Base-by-base conservation (phyloP, 1,284 basidiomycete species). In the Sanghuangporus weigelae region DNA sequence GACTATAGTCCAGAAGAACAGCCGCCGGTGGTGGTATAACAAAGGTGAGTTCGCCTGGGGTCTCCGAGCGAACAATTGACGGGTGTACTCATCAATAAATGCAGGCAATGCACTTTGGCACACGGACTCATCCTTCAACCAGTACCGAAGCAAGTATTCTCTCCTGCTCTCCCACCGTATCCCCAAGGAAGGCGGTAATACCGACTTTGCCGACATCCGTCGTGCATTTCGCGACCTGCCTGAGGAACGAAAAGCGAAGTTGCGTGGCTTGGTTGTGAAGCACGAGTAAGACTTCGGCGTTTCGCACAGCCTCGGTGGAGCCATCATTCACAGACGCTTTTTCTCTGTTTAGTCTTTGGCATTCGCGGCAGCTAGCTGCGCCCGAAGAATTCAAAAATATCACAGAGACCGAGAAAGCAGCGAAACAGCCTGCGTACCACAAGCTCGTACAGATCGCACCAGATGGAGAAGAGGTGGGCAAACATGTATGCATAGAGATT, bases 131-230 rank as follows among this genome's bases (percentile, higher is more conserved):
- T 68, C 68, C 12, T 72, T 70, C 64, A 71, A 72, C 65, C 71
- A 71, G 63, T 67, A 66, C 49, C 68, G 71, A 11, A 67, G 66
- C 21, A 71, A 71, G 58, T 72, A 72, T 63, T 69, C 67, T 2
- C 63, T 73, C 4, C 67, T 74, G 7, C 66, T 73, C n/a, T 70
- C 73, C 7, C 71, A 73, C 53, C 54, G 66, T 21, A 64, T 74
- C 3, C 72, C 73, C 10, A 67, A 64, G 6, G 57, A 63, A 11
- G 72, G 73, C 2, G 72, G 72, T 14, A 67, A 70, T 31, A 73
- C 72, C 1, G 67, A 70, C 54, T 73, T 70, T 51, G 72, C 72
- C 19, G 72, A 73, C 62, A 67, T 71, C 5, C 66, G 72, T 46
- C 60, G 63, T 31, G 71, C 72, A 0, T 73, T 69, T 57, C 67